A percentile compares a stretch with the other conserved stretches of the same genome.
phyloP scores from a whole-genome alignment of 805 yeast species.

The Wickerhamomyces subpelliculosus region DNA sequence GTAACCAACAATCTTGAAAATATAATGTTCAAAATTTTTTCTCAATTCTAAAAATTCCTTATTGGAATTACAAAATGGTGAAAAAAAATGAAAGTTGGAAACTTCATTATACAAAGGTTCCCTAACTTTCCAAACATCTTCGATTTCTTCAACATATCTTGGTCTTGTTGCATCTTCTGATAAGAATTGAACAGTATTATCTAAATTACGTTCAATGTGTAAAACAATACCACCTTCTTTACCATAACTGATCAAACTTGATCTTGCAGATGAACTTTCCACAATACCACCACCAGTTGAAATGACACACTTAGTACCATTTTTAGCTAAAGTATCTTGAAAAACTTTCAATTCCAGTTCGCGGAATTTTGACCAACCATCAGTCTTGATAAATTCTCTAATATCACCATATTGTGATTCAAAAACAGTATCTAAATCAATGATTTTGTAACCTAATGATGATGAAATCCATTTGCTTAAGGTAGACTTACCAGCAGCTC shows the following conservation, averaged over 20 bases:
- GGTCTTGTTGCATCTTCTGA: constrained; percentile 81
- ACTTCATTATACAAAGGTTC: constrained; percentile 73
- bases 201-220: constrained; percentile 84
- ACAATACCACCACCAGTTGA: constrained; percentile 98
- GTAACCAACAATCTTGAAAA: constrained; percentile 57
- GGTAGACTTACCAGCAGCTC: constrained; percentile 95
- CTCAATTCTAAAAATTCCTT: constrained; percentile 51
- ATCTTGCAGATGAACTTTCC: constrained; percentile 65
- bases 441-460: constrained; percentile 53
- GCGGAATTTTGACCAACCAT: constrained; percentile 91
- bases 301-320: constrained; percentile 48
- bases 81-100: constrained; percentile 70
- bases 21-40: constrained; percentile 49
- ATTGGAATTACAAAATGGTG: constrained; percentile 58
- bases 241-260: constrained; percentile 47
- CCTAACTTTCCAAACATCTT: constrained; percentile 79
- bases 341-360: constrained; percentile 53
- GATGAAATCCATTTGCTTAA: constrained; percentile 74
- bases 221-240: constrained; percentile 61
- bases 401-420: constrained; percentile 50
- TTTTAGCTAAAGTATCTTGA: constrained; percentile 35
- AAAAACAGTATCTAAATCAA: constrained; percentile 73
- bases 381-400: constrained; percentile 47
- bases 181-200: constrained; percentile 70
- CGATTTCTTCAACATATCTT: constrained; percentile 72